Evolutionary conservation across 768 basidiomycete genomes (phyloP), one percentile per base, ranked within the genome.

Genomic region (Pisolithus albus): DNA sequence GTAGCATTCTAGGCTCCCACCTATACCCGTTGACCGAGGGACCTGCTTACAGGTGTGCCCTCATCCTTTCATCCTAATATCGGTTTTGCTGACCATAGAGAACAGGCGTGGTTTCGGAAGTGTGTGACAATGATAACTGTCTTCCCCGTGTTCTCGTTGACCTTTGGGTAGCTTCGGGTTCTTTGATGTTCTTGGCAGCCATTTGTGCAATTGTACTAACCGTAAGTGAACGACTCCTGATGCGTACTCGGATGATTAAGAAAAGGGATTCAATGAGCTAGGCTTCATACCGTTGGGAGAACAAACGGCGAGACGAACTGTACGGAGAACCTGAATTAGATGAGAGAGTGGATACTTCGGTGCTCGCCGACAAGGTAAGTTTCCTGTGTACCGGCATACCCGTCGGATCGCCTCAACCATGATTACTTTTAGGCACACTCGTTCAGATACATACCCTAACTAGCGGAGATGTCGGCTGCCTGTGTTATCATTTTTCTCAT

Each of bases 211-310:
- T 64, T 40, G 8, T 53, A 1, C 59, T 65, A 16, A 62, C 42
- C 2, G 64, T 66, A 47, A 24, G 62, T 55, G 11, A 19, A 36
- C 32, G 13, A 8, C 10, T 23, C 4, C 15, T 23, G 34, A 30
- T 30, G 8, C 30, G 1, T 10, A 30, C 30, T 30, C 30, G 18
- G 48, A 28, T 26, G 19, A 44, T 18, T 5, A 13, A 30, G 24
- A 32, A 46, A 5, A 23, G 21, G 23, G 6, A 34, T 28, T 8
- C 11, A 10, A 26, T 21, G 9, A 8, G 1, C 11, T 49, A 87
- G 85, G 65, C 77, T 13, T 84, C 83, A 1, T 88, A 84, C 58
- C 78, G 79, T 38, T 57, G 65, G 59, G 84, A 86, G 26, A 88
- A 88, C 52, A 68, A 71, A 5, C 71, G 72, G 15, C 70, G 85